Evolutionary conservation across 2,329 filamentous ascomycete genomes (phyloP).

Genomic region (Phoma sp.): DNA sequence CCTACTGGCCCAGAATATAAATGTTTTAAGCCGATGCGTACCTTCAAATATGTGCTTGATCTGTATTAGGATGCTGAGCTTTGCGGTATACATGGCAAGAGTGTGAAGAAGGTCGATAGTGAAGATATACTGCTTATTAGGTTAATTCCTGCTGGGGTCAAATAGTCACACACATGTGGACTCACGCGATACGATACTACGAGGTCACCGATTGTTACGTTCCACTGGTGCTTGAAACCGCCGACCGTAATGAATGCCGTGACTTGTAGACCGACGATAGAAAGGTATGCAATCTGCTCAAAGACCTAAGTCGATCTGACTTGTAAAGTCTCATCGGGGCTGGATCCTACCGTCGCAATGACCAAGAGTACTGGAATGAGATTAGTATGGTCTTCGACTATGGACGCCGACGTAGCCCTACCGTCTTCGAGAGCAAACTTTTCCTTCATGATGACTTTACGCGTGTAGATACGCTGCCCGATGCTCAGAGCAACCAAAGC

Average conservation of each 20-base stretch:
- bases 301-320: neutral
- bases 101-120: too few species aligned
- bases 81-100: conserved; percentile 23
- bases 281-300: conserved; percentile 1
- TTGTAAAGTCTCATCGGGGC: too few species aligned
- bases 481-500: neutral
- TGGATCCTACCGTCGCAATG: neutral
- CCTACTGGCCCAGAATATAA: conserved; percentile 24
- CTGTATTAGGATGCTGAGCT: conserved; percentile 22
- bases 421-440: neutral
- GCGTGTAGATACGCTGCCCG: neutral
- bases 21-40: conserved; percentile 5
- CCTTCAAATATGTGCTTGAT: conserved; percentile 21
- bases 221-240: conserved; percentile 19
- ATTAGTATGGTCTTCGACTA: too few species aligned
- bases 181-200: conserved; percentile 4
- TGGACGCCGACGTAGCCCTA: too few species aligned
- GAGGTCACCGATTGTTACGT: conserved; percentile 14
- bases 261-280: conserved; percentile 11
- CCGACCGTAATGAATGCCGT: conserved; percentile 1
- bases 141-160: too few species aligned
- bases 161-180: too few species aligned
- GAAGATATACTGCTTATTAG: too few species aligned
- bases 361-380: neutral
- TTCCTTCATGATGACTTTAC: neutral